Base-by-base conservation (phyloP, 495 filamentous ascomycete species). In the Talaromyces borbonicus region DNA sequence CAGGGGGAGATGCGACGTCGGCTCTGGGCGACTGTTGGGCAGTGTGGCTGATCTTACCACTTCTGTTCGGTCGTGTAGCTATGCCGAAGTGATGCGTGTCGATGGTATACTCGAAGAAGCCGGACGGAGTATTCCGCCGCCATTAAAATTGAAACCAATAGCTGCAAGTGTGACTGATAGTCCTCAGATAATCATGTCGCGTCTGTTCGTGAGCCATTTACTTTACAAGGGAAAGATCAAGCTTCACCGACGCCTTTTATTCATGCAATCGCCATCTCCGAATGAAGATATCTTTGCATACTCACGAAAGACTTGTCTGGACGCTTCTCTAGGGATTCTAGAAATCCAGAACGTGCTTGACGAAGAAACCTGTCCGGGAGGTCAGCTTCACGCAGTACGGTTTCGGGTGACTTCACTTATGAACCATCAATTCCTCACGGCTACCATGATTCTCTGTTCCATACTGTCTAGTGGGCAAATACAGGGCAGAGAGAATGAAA, bases 1-100 rank as follows among this genome's bases (percentile, higher is more conserved):
- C 56, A 72, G 20, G 73, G 68, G 3, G 76, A 81, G 53, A 75
- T 78, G 58, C 62, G 78, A 15, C 60, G 75, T 9, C 62, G 78
- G 15, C 49, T 73, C 27, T 80, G 78, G 78, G 58, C 69, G 48
- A 53, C 68, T 4, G 63, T 75, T 1, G 29, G 62, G 9, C 68
- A 73, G 47, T 45, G 74, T 20, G 76, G 78, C 49, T 49, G 51
- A 77, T 11, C 26, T 29, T 5, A 29, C 26, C 6, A 11, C 5
- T 29, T 29, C 26, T 29, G 11, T 29, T 29, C 30, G 76, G 80
- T 49, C 51, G 73, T 14, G 49, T 72, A 12, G 52, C 68, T 18
- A 73, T 43, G 67, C 65, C 2, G 48, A 46, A 32, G 59, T 43
- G 23, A 43, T 8, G 24, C 26, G 26, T 29, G 26, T 29, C 6